phyloP scores from a whole-genome alignment of 2,329 filamentous ascomycete genomes.

The Monosporascus sp. region DNA sequence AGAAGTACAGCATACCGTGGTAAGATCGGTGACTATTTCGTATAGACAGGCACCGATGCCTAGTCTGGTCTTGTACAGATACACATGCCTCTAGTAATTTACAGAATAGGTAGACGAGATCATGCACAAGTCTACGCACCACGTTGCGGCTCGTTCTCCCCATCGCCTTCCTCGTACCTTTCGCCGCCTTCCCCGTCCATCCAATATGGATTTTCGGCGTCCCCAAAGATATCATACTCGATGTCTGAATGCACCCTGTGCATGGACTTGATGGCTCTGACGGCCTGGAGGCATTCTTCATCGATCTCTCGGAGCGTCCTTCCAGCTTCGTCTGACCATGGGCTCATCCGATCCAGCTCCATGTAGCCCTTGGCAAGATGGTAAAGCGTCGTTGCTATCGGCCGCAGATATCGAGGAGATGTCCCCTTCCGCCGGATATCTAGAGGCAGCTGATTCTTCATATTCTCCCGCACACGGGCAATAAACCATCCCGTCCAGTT shows the following conservation, averaged over 20 bases:
- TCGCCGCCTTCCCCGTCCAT: slow-evolving; percentile 1
- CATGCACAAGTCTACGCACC: not conserved
- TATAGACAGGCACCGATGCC: not conserved
- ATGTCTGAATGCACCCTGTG: slow-evolving; percentile 17
- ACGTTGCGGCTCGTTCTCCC: not conserved
- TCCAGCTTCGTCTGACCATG: slow-evolving; percentile 44
- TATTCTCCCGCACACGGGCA: slow-evolving; percentile 21
- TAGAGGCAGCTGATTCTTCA: slow-evolving; percentile 26
- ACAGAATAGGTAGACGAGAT: not conserved
- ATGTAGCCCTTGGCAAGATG: slow-evolving; percentile 45
- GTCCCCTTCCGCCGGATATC: slow-evolving; percentile 34
- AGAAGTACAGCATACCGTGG: not conserved
- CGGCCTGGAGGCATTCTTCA: slow-evolving; percentile 26
- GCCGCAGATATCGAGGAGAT: slow-evolving; percentile 32
- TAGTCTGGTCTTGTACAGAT: not conserved
- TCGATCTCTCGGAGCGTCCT: slow-evolving; percentile 33
- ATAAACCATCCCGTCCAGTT: slow-evolving; percentile 68
- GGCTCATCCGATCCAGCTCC: slow-evolving; percentile 40
- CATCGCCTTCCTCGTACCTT: not conserved
- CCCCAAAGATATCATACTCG: slow-evolving; percentile 19
- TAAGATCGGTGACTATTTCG: not conserved
- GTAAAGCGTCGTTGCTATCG: slow-evolving; percentile 40
- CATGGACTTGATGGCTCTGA: slow-evolving; percentile 27
- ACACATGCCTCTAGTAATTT: not conserved
- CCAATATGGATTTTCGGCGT: slow-evolving; percentile 8